Conservation (phyloP, 306 rosid species). For the Pachyrhizus erosus region DNA sequence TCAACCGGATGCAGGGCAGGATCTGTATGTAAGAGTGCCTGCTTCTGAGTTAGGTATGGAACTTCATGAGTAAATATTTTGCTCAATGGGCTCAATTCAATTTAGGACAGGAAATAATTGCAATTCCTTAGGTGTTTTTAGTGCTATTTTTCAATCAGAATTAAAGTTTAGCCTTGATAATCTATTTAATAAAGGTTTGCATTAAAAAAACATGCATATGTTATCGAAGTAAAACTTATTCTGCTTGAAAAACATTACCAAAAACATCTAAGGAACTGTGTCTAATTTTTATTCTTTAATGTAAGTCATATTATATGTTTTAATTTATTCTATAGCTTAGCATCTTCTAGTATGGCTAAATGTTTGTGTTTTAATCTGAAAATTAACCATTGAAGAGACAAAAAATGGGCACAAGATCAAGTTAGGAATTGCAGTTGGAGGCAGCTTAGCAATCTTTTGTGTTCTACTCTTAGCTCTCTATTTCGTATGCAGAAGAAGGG, state of each 20-base stretch:
- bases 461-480: neutral
- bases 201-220: too few species aligned
- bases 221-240: too few species aligned
- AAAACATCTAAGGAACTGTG: too few species aligned
- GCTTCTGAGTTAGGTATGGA: neutral
- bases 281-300: too few species aligned
- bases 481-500: constrained; percentile 38
- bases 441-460: neutral
- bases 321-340: neutral
- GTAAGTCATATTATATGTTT: neutral
- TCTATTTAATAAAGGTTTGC: neutral
- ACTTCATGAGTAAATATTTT: too few species aligned
- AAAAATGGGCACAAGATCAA: neutral
- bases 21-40: constrained; percentile 48
- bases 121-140: neutral
- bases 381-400: constrained; percentile 5
- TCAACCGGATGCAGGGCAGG: constrained; percentile 50
- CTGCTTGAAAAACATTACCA: too few species aligned
- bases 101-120: neutral
- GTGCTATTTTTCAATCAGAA: neutral
- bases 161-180: too few species aligned
- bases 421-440: constrained; percentile 22
- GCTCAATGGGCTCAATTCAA: neutral
- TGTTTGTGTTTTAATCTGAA: constrained; percentile 12
- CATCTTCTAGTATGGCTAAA: neutral